These are phyloP conservation scores for Claviceps spartinae DNA, from an alignment of 2,329 filamentous ascomycete species.

Conservation along the genomic window DNA sequence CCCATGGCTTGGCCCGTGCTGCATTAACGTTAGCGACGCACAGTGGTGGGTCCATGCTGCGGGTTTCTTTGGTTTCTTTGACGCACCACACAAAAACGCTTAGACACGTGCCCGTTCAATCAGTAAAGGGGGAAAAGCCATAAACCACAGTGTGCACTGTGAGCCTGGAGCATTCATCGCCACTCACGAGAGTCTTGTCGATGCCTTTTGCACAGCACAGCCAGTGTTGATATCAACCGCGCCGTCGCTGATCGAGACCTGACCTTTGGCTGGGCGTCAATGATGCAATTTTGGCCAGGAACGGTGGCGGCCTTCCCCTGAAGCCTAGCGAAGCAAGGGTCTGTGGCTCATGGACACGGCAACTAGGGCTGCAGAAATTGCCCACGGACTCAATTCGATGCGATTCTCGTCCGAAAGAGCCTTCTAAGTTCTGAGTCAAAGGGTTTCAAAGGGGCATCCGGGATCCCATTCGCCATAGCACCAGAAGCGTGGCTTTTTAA, in stretches of 20 bases:
- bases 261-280: background rate
- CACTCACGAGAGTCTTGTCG: no score
- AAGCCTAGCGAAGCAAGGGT: conserved; percentile 1
- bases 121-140: no score
- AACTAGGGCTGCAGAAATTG: conserved; percentile 5
- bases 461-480: no score
- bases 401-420: no score
- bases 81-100: background rate
- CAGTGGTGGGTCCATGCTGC: conserved; percentile 13
- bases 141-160: no score
- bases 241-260: no score
- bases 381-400: background rate
- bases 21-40: conserved; percentile 11
- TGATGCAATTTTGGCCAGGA: background rate
- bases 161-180: no score
- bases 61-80: conserved; percentile 8
- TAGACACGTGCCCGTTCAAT: background rate
- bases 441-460: no score
- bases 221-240: no score
- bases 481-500: no score
- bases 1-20: conserved; percentile 1
- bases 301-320: background rate
- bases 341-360: conserved; percentile 3
- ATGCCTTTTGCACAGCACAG: no score
- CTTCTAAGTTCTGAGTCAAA: no score